Percentiles rank a stretch among this genome's conserved stretches.
These are phyloP conservation scores for Alliaria petiolata DNA, from an alignment of 345 rosid genomes.

Conservation along the genomic window DNA sequence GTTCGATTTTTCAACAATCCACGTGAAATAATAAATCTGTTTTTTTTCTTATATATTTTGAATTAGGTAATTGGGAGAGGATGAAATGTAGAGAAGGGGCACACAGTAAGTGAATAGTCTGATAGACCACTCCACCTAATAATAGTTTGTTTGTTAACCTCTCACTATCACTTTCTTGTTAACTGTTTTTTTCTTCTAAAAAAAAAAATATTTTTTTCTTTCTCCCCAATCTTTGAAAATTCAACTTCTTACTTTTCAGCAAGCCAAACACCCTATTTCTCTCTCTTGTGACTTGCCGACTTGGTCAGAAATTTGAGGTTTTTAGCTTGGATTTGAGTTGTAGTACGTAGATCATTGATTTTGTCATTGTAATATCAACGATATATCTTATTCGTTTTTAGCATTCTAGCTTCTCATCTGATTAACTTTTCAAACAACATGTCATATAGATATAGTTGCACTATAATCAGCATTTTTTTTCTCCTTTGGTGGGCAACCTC, in stretches of 20 bases:
- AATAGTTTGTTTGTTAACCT: constrained; percentile 19
- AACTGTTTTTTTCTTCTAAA: background rate
- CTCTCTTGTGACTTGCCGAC: background rate
- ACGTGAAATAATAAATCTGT: background rate
- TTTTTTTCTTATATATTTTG: background rate
- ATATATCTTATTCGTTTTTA: background rate
- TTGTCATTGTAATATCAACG: background rate
- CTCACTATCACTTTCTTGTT: background rate
- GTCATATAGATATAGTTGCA: background rate
- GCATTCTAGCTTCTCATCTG: background rate
- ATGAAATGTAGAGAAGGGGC: background rate
- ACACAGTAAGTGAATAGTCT: background rate
- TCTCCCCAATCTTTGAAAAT: constrained; percentile 2
- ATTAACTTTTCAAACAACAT: background rate
- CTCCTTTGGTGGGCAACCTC: constrained; percentile 3
- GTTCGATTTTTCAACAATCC: background rate
- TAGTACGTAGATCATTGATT: background rate
- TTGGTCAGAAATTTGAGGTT: background rate
- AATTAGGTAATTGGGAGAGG: background rate
- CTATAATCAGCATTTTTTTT: background rate
- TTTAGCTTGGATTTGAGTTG: constrained; percentile 12
- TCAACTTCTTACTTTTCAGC: background rate
- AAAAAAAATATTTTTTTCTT: background rate
- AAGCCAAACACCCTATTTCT: background rate
- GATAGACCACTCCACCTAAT: constrained; percentile 13